phyloP scores from a whole-genome alignment of 345 rosid species.

The Populus nigra region DNA sequence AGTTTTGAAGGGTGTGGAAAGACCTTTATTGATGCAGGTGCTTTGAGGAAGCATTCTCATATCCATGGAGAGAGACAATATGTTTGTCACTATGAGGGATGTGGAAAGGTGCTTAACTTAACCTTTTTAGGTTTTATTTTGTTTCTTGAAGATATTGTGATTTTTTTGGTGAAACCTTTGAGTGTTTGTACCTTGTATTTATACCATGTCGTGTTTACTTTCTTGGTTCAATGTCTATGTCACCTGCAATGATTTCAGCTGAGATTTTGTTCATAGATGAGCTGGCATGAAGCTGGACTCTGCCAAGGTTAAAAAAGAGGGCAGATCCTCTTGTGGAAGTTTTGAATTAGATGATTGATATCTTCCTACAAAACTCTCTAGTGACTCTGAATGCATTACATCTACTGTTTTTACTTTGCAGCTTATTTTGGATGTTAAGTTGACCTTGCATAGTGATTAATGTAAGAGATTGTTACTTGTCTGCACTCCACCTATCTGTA shows the following conservation, averaged over 20 bases:
- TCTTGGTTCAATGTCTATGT: neutral
- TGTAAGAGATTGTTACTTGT: too few relatives aligned
- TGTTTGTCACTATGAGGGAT: conserved; percentile 70
- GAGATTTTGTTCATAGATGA: too few relatives aligned
- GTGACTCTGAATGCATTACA: too few relatives aligned
- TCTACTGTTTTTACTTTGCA: too few relatives aligned
- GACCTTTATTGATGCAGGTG: conserved; percentile 90
- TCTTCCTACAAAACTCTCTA: too few relatives aligned
- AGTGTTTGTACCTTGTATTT: neutral
- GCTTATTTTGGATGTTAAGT: too few relatives aligned
- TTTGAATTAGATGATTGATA: too few relatives aligned
- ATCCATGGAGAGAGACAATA: conserved; percentile 93
- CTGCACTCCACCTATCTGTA: too few relatives aligned
- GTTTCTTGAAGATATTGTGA: neutral
- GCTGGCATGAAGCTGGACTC: too few relatives aligned
- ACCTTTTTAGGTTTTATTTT: neutral
- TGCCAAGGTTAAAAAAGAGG: too few relatives aligned
- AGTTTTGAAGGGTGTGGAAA: conserved; percentile 94
- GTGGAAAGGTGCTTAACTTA: conserved; percentile 68
- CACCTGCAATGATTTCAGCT: neutral
- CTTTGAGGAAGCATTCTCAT: conserved; percentile 93
- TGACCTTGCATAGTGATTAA: too few relatives aligned
- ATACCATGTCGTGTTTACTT: neutral
- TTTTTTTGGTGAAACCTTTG: neutral
- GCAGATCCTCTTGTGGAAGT: too few relatives aligned